Evolutionary conservation across 1,284 basidiomycete genomes (phyloP), one percentile per base, ranked within the genome.

Genomic region (Ustilago sp.): DNA sequence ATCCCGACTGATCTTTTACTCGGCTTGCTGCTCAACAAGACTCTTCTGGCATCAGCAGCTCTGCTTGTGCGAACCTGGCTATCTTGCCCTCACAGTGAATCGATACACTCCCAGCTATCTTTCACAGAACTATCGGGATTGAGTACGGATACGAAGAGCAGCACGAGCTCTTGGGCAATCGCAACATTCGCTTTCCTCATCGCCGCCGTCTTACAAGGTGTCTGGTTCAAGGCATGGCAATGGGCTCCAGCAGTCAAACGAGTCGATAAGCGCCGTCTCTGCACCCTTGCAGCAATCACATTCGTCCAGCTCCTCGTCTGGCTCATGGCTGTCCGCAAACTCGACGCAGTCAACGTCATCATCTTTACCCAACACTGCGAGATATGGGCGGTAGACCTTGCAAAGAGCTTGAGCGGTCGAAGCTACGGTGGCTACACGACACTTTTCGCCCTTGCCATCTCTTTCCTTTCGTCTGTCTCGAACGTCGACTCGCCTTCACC

Each of bases 281-380:
- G 61, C 53, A 53, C 74, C n/a, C 65, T 85, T 15, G 74, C 74
- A 0, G 59, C 65, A 8, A 58, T 84, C 55, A 53, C 74, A 4
- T 83, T 84, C 41, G 56, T 61, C 1, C 81, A 80, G 60, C 63
- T 83, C 3, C 55, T 84, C 17, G 53, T 84, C 9, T 85, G 83
- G 83, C 76, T 85, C 43, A 76, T 80, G 58, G 79, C 83, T 12
- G 60, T 85, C n/a, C 66, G 68, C 47, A 76, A 80, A 35, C 75
- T 85, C 12, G 75, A 79, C 17, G 82, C 83, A 3, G 55, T 59
- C 74, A 81, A 71, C 38, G 82, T 84, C 47, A 63, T 85, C 59
- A 77, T 85, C 36, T 85, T 85, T 45, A 82, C 83, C 5, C 84
- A 85, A 63, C 84, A 79, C 68, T 84, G 83, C 62, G 83, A 85